Evolutionary conservation across 495 filamentous ascomycete species (phyloP).

Genomic region (Penicillium antarcticum): DNA sequence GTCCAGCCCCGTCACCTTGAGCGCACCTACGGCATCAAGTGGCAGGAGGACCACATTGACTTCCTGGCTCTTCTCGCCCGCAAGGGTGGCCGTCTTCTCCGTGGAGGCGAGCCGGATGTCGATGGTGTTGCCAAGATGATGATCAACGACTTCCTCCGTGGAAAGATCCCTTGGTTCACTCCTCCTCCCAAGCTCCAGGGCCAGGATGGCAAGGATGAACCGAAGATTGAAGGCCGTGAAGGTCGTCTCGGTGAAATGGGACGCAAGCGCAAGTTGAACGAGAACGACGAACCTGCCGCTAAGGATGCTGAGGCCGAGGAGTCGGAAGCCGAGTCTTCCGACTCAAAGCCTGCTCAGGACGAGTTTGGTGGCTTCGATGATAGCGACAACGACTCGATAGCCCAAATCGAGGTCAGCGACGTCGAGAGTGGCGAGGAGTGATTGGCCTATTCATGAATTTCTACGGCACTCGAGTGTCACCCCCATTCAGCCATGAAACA

Average conservation of each 20-base stretch:
- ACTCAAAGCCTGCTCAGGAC: constrained; percentile 22
- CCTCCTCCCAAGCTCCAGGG: constrained; percentile 64
- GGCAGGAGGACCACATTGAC: constrained; percentile 61
- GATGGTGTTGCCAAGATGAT: constrained; percentile 96
- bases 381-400: constrained; percentile 37
- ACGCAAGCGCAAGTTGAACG: constrained; percentile 51
- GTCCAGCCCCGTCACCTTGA: constrained; percentile 87
- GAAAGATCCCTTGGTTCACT: constrained; percentile 95
- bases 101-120: constrained; percentile 87
- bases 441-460: constrained; percentile 4
- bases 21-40: constrained; percentile 83
- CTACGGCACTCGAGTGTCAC: constrained; percentile 3
- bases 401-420: constrained; percentile 42
- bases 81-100: constrained; percentile 81
- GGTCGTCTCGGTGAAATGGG: constrained; percentile 64
- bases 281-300: constrained; percentile 22
- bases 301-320: constrained; percentile 27
- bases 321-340: constrained; percentile 14
- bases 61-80: constrained; percentile 85
- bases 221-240: constrained; percentile 55
- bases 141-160: constrained; percentile 89
- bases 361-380: constrained; percentile 42
- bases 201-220: constrained; percentile 49
- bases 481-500: not conserved
- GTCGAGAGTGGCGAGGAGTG: constrained; percentile 44